A percentile compares a stretch with the other conserved stretches of the same genome.
Conservation (phyloP, 768 basidiomycete species). For the Rhizopogon rudus region DNA sequence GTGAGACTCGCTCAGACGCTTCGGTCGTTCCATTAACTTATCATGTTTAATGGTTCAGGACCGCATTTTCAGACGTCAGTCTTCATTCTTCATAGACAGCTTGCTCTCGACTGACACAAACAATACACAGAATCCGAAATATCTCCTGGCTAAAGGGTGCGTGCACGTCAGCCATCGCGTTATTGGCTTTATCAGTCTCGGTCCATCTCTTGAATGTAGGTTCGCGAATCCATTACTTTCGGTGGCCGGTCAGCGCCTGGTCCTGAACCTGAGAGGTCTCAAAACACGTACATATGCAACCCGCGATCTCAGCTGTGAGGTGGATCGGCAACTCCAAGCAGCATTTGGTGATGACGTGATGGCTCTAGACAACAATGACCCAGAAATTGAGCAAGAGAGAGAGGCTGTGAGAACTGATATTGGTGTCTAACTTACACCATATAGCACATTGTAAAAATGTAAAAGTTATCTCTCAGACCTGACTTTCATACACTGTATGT, state of each 20-base stretch:
- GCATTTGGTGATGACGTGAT: neutral
- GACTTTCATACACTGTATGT: too few relatives aligned
- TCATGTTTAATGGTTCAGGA: constrained; percentile 5
- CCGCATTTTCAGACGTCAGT: constrained; percentile 1
- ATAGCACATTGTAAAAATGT: too few relatives aligned
- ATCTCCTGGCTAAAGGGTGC: constrained; percentile 6
- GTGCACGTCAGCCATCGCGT: neutral
- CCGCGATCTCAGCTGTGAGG: constrained; percentile 10
- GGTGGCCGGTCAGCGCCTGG: constrained; percentile 12
- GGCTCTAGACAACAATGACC: neutral
- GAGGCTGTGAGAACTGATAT: too few relatives aligned
- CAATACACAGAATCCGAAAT: constrained; percentile 9
- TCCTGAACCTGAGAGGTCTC: constrained; percentile 13
- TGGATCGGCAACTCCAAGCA: constrained; percentile 12
- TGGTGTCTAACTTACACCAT: too few relatives aligned
- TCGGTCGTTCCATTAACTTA: neutral
- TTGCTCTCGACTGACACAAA: neutral
- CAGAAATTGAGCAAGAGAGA: too few relatives aligned
- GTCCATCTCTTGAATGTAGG: constrained; percentile 1
- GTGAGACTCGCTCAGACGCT: constrained; percentile 2
- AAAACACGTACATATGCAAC: neutral
- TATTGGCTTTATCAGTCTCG: neutral
- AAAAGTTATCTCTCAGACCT: too few relatives aligned
- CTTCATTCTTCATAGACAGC: neutral
- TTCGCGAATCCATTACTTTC: constrained; percentile 11